Base-by-base conservation (phyloP, 129 eudicot species). In the Chrysanthemum lavandulifolium region DNA sequence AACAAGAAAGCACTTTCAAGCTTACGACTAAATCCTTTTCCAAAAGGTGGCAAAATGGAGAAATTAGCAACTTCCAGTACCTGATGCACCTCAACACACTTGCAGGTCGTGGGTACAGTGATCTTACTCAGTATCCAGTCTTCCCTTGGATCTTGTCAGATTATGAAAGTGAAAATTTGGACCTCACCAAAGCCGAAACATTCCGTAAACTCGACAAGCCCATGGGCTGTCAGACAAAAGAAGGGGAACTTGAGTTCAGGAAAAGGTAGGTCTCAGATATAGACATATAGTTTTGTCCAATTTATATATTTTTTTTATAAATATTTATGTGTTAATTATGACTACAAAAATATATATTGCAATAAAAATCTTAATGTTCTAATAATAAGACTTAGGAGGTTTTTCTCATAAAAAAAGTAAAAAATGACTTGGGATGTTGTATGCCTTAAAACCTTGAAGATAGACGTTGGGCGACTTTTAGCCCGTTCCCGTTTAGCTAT, bases 101-200 rank as follows among this genome's bases (percentile, higher is more conserved):
- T 71, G 99, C 99, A 13, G 99, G 99, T 33, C 99, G 99, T 50
- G 99, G 99, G 69, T 95, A 95, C 81, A 95, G 99, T 80, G 99
- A 95, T 88, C 96, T 95, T 47, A 95, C 99, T 62, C 99, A 95
- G 82, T 95, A 95, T 80, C 99, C 99, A 13, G 99, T 95, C 67
- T 95, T 95, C 65, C 99, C 99, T 16, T 95, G 99, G 99, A 86
- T 95, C 69, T 82, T 95, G 60, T 84, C 97, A 19, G 99, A 95
- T 81, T 95, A 95, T 78, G 97, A 95, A 67, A 95, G 91, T 74
- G 94, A 90, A 69, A 72, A 73, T 71, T 81, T 95, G 71, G 86
- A 95, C 77, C 75, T 95, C 45, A 79, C 91, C 53, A 84, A 88
- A 67, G 84, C 96, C n/a, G 84, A 82, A 81, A 82, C 99, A 6